Percentiles rank a stretch among this genome's conserved stretches.
Conservation (phyloP, 495 filamentous ascomycete species). For the Lichina pygmaea region DNA sequence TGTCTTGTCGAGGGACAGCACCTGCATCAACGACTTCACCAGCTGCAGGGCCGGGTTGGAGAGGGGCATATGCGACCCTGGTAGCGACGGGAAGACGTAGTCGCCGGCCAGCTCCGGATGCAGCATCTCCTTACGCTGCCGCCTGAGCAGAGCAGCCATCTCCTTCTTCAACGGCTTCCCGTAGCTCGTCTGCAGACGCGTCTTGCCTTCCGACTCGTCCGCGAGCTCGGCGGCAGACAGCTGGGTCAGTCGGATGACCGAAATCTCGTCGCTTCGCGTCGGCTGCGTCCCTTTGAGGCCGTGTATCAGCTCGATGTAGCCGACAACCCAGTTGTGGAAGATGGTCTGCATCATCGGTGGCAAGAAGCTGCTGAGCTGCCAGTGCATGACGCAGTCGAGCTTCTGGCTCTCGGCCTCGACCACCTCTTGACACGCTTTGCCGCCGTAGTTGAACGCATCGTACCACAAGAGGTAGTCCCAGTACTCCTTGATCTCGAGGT, state of each 20-base stretch:
- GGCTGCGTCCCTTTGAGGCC: constrained; percentile 37
- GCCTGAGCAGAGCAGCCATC: constrained; percentile 46
- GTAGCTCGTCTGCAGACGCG: constrained; percentile 47
- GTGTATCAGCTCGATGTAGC: constrained; percentile 92
- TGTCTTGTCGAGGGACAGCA: constrained; percentile 69
- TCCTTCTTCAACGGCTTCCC: constrained; percentile 78
- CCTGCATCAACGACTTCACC: constrained; percentile 73
- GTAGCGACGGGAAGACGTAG: constrained; percentile 63
- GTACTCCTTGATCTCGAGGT: constrained; percentile 93
- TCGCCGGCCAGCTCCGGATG: constrained; percentile 72
- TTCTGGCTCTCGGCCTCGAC: constrained; percentile 58
- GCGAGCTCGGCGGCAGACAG: constrained; percentile 31
- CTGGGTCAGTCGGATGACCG: constrained; percentile 58
- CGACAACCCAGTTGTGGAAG: constrained; percentile 81
- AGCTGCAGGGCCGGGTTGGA: constrained; percentile 67
- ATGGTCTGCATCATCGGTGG: constrained; percentile 52
- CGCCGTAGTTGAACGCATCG: constrained; percentile 95
- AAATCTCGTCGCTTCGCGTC: constrained; percentile 5
- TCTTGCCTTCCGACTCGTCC: constrained; percentile 28
- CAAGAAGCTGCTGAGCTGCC: constrained; percentile 81
- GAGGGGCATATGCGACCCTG: constrained; percentile 44
- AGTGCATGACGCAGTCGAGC: constrained; percentile 92
- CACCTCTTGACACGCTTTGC: constrained; percentile 68
- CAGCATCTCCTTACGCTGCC: constrained; percentile 69
- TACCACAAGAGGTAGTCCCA: constrained; percentile 99